A percentile compares a stretch with the other conserved stretches of the same genome.
These are phyloP conservation scores for Anthoceros angustus DNA, from an alignment of 225 moss, liverwort and hornwort species.

Conservation along the genomic window DNA sequence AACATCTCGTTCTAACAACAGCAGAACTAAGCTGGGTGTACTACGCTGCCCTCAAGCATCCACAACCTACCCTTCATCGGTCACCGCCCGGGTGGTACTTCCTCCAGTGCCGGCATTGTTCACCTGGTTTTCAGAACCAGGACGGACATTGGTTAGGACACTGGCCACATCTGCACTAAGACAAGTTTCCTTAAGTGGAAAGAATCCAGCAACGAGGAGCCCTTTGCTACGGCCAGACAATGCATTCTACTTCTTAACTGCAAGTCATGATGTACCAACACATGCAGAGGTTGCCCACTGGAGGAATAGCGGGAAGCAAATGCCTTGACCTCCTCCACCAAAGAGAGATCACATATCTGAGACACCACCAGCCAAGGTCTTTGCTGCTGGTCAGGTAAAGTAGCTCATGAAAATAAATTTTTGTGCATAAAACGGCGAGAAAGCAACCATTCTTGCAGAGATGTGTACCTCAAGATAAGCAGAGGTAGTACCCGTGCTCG, in stretches of 20 bases:
- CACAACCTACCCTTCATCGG: slow-evolving; percentile 39
- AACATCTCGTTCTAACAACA: no score
- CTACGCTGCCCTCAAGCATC: no score
- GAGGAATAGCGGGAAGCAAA: slow-evolving; percentile 36
- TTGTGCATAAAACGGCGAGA: neutral
- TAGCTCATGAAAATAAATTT: neutral
- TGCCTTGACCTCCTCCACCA: slow-evolving; percentile 46
- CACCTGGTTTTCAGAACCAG: slow-evolving; percentile 27
- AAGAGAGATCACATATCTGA: slow-evolving; percentile 75
- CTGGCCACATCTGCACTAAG: neutral
- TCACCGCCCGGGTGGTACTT: slow-evolving; percentile 19
- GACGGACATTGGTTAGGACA: neutral
- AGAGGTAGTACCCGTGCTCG: slow-evolving; percentile 44
- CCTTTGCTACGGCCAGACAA: neutral
- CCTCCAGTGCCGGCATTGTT: slow-evolving; percentile 63
- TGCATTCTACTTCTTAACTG: neutral
- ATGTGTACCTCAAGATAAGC: slow-evolving; percentile 49
- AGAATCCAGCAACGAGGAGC: neutral
- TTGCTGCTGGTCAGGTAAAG: no score
- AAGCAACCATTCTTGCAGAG: neutral
- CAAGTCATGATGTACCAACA: slow-evolving; percentile 23
- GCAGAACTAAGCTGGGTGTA: no score
- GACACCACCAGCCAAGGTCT: no score
- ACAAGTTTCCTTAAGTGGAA: neutral
- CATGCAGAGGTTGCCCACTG: slow-evolving; percentile 42